Base-by-base conservation (phyloP, 768 basidiomycete genomes). In the Lanmaoa rubissima region DNA sequence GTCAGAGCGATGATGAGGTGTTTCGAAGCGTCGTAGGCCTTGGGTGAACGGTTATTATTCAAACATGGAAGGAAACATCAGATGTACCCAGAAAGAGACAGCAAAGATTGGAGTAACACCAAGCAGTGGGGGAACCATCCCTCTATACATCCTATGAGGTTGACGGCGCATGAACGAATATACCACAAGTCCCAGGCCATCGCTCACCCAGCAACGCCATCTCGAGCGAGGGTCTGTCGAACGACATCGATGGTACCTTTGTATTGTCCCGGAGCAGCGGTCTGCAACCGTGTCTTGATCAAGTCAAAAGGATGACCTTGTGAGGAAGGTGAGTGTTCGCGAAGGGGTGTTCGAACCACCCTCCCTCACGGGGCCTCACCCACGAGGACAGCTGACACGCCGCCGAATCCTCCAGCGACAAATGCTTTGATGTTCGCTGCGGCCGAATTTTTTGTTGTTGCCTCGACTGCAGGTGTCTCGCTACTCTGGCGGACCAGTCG, bases 81-180 rank as follows among this genome's bases (percentile, higher is more conserved):
- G 28, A 63, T 32, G 55, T 72, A 94, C 95, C 96, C 95, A 98
- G 79, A 99, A 98, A 4, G 94, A 97, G 32, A 98, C 77, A 5
- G 97, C 97, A 66, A 99, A 99, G 67, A 98, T 98, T 34, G 97
- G 97, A 5, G 97, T 98, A 31, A 99, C 93, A 31, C 96, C 94
- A 32, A 97, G 76, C 55, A 98, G 74, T 43, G 95, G 95, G 35
- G 95, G 94, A 4, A 95, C 89, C 75, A 98, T 93, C 36, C 93
- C 94, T 59, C 93, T 90, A 67, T 94, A 96, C 69, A 96, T 68
- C 31, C 92, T 94, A 50, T 40, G 55, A 34, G 47, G 43, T 34
- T 5, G 26, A 36, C n/a, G 36, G 24, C 24, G 36, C 42, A 34
- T 61, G 17, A 67, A 51, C 21, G 19, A 8, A 21, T 13, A 44